Evolutionary conservation across 1,139 yeast species (phyloP), one percentile per base, ranked within the genome.

Genomic region (Debaryomyces sp.): DNA sequence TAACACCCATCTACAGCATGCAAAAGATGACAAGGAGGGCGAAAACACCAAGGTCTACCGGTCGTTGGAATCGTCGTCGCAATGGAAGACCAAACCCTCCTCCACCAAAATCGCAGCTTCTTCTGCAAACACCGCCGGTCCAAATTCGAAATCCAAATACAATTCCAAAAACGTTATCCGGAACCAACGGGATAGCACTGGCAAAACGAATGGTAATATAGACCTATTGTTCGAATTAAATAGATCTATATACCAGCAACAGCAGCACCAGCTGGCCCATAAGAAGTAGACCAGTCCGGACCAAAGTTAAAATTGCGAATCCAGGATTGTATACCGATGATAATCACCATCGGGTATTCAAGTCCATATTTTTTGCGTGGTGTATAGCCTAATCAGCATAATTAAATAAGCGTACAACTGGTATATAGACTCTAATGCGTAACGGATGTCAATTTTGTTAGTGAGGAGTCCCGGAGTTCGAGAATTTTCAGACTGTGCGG

Each of bases 61-160:
- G 30, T 58, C 66, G 22, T 52, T 61, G 35, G 68, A 64, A 27
- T 47, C 64, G 5, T 54, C 62, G n/a, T 55, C 60, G n/a, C 63
- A 55, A 44, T 64, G 68, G 68, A 62, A 53, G 39, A 54, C 56
- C 13, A 57, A 55, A 4, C 50, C 58, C 8, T 50, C 56, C 10
- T 50, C 55, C 13, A 41, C 26, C 26, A 41, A 29, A 23, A 22
- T 23, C 36, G 26, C 37, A 29, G 17, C 43, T 30, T 12, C 43
- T 5, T 12, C 26, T 22, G 23, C 43, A 13, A 24, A 21, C 13
- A 38, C 13, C 13, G 23, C 18, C 39, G 43, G 29, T 18, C 41
- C 27, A 42, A 26, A 39, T 22, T 42, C 35, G 6, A 41, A 46
- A 35, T 12, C 24, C 10, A 50, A 45, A 22, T 43, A 49, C 43